These are phyloP conservation scores for Daldinia decipiens DNA, from an alignment of 495 filamentous ascomycete genomes.

Conservation along the genomic window DNA sequence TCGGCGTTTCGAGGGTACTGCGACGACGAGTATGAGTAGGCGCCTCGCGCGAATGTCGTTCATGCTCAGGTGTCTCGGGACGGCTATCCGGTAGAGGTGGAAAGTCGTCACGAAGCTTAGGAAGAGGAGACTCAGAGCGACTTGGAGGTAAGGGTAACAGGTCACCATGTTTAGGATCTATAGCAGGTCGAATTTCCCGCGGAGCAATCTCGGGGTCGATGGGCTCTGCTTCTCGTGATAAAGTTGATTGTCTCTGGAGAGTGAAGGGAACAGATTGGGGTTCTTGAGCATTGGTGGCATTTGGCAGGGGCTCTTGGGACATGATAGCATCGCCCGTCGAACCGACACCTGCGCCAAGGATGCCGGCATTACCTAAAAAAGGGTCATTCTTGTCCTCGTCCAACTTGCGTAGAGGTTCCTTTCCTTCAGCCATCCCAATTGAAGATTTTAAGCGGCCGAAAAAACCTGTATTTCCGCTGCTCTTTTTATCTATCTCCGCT, in stretches of 20 bases:
- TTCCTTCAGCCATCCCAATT: constrained; percentile 46
- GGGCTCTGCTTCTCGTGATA: constrained; percentile 48
- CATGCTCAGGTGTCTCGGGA: constrained; percentile 56
- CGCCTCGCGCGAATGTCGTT: constrained; percentile 40
- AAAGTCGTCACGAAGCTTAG: constrained; percentile 48
- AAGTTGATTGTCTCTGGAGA: constrained; percentile 36
- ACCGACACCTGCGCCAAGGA: constrained; percentile 70
- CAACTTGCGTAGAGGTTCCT: constrained; percentile 42
- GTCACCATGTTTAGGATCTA: constrained; percentile 66
- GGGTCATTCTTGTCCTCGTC: constrained; percentile 56
- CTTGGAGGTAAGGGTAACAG: constrained; percentile 65
- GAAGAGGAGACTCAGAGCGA: constrained; percentile 56
- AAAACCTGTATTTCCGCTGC: constrained; percentile 46
- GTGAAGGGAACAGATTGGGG: constrained; percentile 23
- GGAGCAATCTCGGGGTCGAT: constrained; percentile 63
- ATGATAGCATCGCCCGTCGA: constrained; percentile 57
- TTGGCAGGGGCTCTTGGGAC: constrained; percentile 53
- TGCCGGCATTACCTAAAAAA: constrained; percentile 73
- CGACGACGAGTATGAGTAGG: constrained; percentile 52
- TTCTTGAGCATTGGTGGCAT: constrained; percentile 54
- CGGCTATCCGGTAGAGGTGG: constrained; percentile 64
- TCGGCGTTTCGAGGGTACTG: constrained; percentile 49
- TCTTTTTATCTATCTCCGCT: constrained; percentile 48
- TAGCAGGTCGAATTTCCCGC: constrained; percentile 63
- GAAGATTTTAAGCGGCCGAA: constrained; percentile 50